Base-by-base conservation (phyloP, 2,329 filamentous ascomycete genomes). In the Cucurbitaria berberidis region DNA sequence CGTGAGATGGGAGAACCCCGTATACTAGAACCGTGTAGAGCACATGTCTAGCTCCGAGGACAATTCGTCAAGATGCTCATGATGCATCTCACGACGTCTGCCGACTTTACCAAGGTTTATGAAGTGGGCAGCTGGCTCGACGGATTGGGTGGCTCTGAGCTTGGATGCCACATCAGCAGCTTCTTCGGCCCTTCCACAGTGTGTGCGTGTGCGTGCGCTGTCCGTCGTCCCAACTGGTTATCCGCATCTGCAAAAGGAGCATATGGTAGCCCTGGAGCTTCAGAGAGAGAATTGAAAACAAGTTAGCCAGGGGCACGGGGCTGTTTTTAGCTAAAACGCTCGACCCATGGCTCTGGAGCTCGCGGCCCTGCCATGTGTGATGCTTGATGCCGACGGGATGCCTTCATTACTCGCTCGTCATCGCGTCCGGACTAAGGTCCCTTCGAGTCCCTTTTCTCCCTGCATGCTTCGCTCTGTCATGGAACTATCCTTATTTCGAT, bases 321-420 rank as follows among this genome's bases (percentile, higher is more conserved):
- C 52, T 42, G 57, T 45, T 51, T 51, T 55, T 54, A 51, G 60
- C 26, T 52, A 47, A 48, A 53, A 52, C 45, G 51, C 51, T 46
- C 50, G 51, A 55, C 52, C 46, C 55, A 55, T 51, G 48, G 55
- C 45, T 53, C 58, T 60, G 51, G 60, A 57, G 56, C 56, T 63
- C 46, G 57, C 48, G 59, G 59, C 50, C n/a, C 51, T 55, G 55
- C 60, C 60, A 62, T 63, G 60, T 52, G 51, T 52, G 55, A 41
- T 52, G 47, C 29, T 46, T 48, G 51, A 11, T 42, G 40, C 40
- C 29, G 51, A 57, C 59, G 54, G 47, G 49, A 47, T 46, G 56
- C 54, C 57, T 57, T 60, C 57, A 59, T 57, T 64, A 62, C 57
- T 64, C 61, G 61, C 54, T 64, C 61, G 61, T 59, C 61, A 62